A percentile compares a stretch with the other conserved stretches of the same genome.
Evolutionary conservation across 352 stramenopile species (phyloP).

Genomic region (Pythium scleroteichum): DNA sequence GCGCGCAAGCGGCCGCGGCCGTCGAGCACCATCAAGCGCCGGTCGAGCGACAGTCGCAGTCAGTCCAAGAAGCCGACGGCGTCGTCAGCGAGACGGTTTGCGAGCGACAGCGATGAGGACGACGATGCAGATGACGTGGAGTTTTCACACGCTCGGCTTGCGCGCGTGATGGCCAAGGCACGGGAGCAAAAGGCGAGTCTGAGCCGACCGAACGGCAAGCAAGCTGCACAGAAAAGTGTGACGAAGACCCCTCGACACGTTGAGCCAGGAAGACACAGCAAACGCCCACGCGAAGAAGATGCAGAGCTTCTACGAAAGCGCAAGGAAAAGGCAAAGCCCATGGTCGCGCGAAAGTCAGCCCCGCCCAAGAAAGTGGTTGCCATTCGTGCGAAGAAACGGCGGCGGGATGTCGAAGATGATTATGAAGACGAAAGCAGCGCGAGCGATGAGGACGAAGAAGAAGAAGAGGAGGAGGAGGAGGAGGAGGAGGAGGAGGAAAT

Average conservation of each 20-base stretch:
- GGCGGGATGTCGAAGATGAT: conserved; percentile 4
- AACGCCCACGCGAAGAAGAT: too few species aligned
- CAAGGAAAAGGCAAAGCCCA: not conserved
- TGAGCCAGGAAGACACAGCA: too few species aligned
- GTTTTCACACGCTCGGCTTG: conserved; percentile 2
- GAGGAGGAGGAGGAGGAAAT: conserved; percentile 5
- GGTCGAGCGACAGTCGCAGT: not conserved
- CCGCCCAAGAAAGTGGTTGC: not conserved
- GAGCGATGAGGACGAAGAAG: conserved; percentile 9
- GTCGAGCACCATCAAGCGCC: not conserved
- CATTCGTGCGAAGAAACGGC: conserved; percentile 1
- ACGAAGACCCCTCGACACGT: not conserved
- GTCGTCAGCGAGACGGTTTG: not conserved
- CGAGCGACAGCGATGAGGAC: not conserved
- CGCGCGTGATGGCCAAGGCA: conserved; percentile 7
- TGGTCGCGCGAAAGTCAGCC: conserved; percentile 16
- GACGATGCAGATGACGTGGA: not conserved
- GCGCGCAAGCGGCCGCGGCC: conserved; percentile 12
- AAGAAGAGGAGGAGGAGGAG: not conserved
- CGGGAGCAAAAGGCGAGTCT: not conserved
- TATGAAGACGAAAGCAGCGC: conserved; percentile 5
- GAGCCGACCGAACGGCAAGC: not conserved
- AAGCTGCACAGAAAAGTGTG: not conserved
- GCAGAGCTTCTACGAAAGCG: too few species aligned
- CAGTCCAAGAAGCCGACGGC: not conserved